phyloP scores from a whole-genome alignment of 805 yeast species.

The Lipomyces mesembrius region DNA sequence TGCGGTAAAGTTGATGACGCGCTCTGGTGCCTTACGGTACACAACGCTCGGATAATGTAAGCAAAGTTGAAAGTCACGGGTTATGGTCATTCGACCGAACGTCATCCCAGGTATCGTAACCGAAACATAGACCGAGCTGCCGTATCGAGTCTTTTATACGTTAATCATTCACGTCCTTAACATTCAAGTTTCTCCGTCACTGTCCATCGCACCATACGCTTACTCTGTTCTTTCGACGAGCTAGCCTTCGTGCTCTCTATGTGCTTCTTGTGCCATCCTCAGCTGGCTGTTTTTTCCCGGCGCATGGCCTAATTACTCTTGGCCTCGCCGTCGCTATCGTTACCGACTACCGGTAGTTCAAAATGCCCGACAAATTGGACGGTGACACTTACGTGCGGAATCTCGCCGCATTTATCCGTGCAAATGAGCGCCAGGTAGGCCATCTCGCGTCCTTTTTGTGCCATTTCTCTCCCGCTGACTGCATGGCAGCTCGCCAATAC shows the following conservation, averaged over 20 bases:
- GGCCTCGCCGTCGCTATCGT: neutral
- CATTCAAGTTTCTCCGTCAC: too few relatives aligned
- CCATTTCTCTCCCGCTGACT: neutral
- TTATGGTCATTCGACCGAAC: too few relatives aligned
- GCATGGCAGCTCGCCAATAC: constrained; percentile 22
- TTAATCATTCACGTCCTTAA: too few relatives aligned
- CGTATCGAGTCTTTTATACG: too few relatives aligned
- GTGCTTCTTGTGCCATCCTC: neutral
- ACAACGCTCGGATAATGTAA: neutral
- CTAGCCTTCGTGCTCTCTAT: constrained; percentile 2
- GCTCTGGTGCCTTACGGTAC: neutral
- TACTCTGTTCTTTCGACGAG: neutral
- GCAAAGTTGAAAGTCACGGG: neutral
- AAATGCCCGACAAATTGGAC: constrained; percentile 34
- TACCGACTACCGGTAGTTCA: neutral
- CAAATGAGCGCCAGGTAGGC: constrained; percentile 42
- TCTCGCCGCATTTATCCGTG: constrained; percentile 40
- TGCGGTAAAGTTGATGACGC: neutral
- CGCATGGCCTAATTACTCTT: neutral
- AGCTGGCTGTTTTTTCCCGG: neutral
- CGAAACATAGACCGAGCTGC: too few relatives aligned
- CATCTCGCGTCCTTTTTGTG: neutral
- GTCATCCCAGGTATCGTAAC: too few relatives aligned
- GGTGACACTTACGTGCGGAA: constrained; percentile 41
- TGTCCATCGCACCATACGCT: neutral